Conservation (phyloP, 1,139 yeast genomes). For the Pichia cactophila region DNA sequence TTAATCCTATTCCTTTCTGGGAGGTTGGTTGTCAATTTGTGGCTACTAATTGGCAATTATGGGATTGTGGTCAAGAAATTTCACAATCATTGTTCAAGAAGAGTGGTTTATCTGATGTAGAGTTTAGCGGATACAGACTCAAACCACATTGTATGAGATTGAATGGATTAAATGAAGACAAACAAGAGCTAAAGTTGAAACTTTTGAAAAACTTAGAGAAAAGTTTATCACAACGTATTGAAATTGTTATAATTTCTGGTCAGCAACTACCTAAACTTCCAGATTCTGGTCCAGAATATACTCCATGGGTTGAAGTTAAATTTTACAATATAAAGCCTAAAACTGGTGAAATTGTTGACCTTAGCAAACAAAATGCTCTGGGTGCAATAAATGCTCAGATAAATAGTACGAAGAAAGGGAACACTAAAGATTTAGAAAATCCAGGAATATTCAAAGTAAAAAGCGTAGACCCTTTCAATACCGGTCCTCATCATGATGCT, state of each 20-base stretch:
- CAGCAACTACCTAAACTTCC: constrained; percentile 73
- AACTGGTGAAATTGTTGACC: constrained; percentile 6
- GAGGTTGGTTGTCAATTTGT: constrained; percentile 84
- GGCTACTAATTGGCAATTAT: constrained; percentile 95
- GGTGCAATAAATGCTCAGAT: background rate
- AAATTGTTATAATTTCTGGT: constrained; percentile 62
- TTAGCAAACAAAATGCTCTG: background rate
- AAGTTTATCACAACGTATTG: constrained; percentile 20
- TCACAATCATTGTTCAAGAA: constrained; percentile 72
- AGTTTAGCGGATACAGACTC: constrained; percentile 64
- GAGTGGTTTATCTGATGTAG: constrained; percentile 23
- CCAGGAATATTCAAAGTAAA: constrained; percentile 4
- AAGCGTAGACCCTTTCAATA: constrained; percentile 5
- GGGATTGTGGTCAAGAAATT: constrained; percentile 83
- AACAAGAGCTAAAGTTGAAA: constrained; percentile 17
- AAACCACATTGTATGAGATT: constrained; percentile 43
- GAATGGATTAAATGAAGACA: constrained; percentile 23
- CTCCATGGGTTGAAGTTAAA: constrained; percentile 55
- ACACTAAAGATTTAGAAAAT: background rate
- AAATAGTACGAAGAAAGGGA: background rate
- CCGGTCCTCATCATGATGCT: constrained; percentile 11
- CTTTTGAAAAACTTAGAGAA: constrained; percentile 12
- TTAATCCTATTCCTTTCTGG: constrained; percentile 77
- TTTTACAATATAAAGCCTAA: constrained; percentile 35
- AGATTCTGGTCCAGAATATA: constrained; percentile 40